Percentiles rank a stretch among this genome's conserved stretches.
These are phyloP conservation scores for Kokia cookei DNA, from an alignment of 441 rosid genomes.

Conservation along the genomic window DNA sequence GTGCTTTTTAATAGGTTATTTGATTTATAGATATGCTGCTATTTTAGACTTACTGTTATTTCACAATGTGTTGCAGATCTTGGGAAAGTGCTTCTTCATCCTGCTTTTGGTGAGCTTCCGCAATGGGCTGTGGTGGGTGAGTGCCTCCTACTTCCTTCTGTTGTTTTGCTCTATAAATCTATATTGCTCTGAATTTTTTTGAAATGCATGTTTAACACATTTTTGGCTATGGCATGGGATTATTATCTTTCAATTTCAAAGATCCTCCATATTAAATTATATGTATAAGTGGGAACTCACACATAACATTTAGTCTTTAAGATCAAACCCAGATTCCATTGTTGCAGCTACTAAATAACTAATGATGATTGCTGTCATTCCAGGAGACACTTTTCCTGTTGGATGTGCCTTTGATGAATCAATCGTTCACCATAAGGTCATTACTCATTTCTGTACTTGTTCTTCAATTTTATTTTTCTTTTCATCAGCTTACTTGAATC, in stretches of 20 bases:
- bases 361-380: not conserved
- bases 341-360: not conserved
- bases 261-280: no score
- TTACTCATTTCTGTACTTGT: not conserved
- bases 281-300: no score
- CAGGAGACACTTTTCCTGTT: slow-evolving; percentile 85
- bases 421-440: slow-evolving; percentile 71
- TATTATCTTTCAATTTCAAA: no score
- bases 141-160: not conserved
- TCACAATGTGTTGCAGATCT: slow-evolving; percentile 38
- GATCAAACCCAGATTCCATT: not conserved
- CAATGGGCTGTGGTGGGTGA: slow-evolving; percentile 95
- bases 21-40: no score
- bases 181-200: not conserved
- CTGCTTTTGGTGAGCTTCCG: slow-evolving; percentile 75
- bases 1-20: no score
- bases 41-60: no score
- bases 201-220: no score
- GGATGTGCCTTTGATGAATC: slow-evolving; percentile 78
- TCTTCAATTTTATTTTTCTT: not conserved
- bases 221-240: no score
- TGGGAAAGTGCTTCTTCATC: slow-evolving; percentile 76
- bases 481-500: not conserved
- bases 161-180: not conserved
- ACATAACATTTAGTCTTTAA: not conserved